Evolutionary conservation across 1,284 basidiomycete species (phyloP).

Genomic region (Moesziomyces aphidis): DNA sequence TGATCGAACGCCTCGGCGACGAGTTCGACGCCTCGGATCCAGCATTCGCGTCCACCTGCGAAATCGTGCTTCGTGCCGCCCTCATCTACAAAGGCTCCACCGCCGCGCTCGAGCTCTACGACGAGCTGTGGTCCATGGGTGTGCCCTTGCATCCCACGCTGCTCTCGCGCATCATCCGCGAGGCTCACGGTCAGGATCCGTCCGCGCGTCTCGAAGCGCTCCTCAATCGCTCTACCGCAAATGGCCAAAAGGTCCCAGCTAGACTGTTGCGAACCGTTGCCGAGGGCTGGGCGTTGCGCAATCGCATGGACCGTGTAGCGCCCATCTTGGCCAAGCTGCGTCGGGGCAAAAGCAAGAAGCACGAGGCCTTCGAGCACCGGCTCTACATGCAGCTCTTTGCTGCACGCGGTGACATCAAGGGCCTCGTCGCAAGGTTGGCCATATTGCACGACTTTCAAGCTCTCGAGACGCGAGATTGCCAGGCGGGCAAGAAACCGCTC

Average conservation of each 20-base stretch:
- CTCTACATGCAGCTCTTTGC: constrained; percentile 18
- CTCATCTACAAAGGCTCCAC: constrained; percentile 13
- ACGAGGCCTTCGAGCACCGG: constrained; percentile 7
- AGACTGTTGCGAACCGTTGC: constrained; percentile 15
- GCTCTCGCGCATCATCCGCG: constrained; percentile 6
- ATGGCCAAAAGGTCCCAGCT: neutral
- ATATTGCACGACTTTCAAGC: constrained; percentile 29
- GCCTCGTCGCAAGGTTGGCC: constrained; percentile 12
- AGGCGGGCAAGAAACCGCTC: constrained; percentile 15
- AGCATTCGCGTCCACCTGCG: constrained; percentile 14
- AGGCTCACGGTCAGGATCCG: constrained; percentile 7
- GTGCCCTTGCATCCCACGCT: constrained; percentile 11
- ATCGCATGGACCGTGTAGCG: constrained; percentile 16
- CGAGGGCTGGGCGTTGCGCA: constrained; percentile 27
- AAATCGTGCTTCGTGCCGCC: constrained; percentile 21
- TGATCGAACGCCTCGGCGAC: constrained; percentile 11
- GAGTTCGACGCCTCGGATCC: constrained; percentile 18
- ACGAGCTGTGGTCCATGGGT: constrained; percentile 35
- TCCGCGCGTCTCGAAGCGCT: constrained; percentile 11
- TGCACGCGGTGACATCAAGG: constrained; percentile 34
- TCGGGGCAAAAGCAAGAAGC: neutral
- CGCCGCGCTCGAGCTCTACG: constrained; percentile 23
- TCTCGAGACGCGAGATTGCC: neutral
- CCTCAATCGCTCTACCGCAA: neutral
- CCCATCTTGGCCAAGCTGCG: constrained; percentile 8